These are phyloP conservation scores for Cryptococcus sp. DNA, from an alignment of 1,284 basidiomycete genomes.

Conservation along the genomic window DNA sequence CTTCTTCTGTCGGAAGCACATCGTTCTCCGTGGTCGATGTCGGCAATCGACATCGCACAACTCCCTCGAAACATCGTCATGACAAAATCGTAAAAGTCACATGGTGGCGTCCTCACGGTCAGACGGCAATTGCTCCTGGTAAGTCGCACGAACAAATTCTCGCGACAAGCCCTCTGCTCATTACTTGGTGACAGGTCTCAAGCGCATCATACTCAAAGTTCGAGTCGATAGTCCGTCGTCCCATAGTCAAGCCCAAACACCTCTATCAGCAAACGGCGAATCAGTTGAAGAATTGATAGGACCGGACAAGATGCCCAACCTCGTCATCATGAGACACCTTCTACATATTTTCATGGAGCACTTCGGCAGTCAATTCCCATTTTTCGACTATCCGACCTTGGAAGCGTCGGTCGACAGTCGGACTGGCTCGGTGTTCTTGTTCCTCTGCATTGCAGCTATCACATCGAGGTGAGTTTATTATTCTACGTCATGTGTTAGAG, in stretches of 20 bases:
- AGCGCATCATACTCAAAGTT: conserved; percentile 37
- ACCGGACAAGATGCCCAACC: conserved; percentile 18
- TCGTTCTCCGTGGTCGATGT: neutral
- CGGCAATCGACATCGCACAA: neutral
- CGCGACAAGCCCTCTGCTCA: conserved; percentile 1
- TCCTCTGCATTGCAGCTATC: conserved; percentile 30
- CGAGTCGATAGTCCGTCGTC: conserved; percentile 23
- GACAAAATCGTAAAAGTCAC: conserved; percentile 38
- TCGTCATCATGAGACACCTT: conserved; percentile 30
- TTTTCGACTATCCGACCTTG: conserved; percentile 17
- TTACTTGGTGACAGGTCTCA: conserved; percentile 18
- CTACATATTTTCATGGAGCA: conserved; percentile 32
- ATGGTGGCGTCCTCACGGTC: conserved; percentile 43
- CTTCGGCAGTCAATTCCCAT: conserved; percentile 37
- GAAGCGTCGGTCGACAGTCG: conserved; percentile 18
- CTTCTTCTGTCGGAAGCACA: neutral
- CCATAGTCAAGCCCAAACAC: conserved; percentile 6
- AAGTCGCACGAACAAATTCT: neutral
- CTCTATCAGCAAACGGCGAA: neutral
- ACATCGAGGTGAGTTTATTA: conserved; percentile 28
- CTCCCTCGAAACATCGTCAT: neutral
- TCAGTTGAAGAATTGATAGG: conserved; percentile 17
- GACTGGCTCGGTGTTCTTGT: conserved; percentile 29
- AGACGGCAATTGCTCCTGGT: conserved; percentile 40
- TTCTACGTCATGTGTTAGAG: neutral